A percentile compares a stretch with the other conserved stretches of the same genome.
Evolutionary conservation across 1,139 yeast species (phyloP).

Genomic region (Magnusiomyces fungicola): DNA sequence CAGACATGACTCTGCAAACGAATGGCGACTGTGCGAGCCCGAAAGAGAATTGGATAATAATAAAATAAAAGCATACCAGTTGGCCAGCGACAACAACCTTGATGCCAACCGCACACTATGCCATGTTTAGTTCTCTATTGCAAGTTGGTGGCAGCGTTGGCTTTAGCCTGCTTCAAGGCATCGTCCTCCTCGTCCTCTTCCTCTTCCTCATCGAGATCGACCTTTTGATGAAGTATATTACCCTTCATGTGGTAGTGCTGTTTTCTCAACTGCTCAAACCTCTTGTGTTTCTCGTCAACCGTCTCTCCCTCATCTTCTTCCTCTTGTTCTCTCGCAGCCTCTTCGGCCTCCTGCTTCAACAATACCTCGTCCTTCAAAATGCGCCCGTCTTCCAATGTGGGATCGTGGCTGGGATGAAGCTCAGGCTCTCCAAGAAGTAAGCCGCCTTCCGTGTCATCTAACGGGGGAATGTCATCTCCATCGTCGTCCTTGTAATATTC

Average conservation of each 20-base stretch:
- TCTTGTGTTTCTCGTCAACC: constrained; percentile 50
- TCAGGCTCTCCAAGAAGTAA: constrained; percentile 52
- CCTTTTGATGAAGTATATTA: constrained; percentile 32
- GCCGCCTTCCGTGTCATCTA: constrained; percentile 34
- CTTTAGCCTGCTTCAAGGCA: background rate
- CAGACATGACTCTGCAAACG: too few species aligned
- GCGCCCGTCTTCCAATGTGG: constrained; percentile 25
- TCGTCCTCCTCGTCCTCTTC: background rate
- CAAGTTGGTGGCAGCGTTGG: background rate
- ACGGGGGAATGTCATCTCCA: constrained; percentile 44
- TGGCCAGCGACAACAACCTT: background rate
- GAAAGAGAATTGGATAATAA: too few species aligned
- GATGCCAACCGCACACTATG: too few species aligned
- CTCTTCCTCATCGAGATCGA: constrained; percentile 25
- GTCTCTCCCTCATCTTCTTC: background rate
- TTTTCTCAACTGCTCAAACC: constrained; percentile 70
- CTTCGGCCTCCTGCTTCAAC: background rate
- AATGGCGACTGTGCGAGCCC: too few species aligned
- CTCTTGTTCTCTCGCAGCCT: background rate
- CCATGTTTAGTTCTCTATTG: too few species aligned
- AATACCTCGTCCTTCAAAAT: constrained; percentile 19
- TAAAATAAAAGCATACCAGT: background rate
- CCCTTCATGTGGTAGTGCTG: constrained; percentile 71
- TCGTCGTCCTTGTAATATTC: constrained; percentile 77
- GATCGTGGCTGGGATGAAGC: constrained; percentile 21